These are phyloP conservation scores for Scutellaria galericulata DNA, from an alignment of 257 asterid genomes.

Conservation along the genomic window DNA sequence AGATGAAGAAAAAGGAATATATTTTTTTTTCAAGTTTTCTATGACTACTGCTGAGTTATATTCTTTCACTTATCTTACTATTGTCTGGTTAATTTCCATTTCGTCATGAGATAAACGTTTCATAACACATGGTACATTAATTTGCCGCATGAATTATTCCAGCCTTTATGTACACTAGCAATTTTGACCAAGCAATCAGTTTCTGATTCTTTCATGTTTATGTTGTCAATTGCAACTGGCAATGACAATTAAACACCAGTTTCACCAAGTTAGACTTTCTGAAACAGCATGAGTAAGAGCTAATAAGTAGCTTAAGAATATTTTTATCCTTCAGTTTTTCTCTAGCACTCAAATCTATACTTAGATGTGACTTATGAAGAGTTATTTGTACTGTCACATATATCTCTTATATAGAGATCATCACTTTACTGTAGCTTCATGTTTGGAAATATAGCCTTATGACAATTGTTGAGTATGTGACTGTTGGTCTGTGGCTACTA, in stretches of 20 bases:
- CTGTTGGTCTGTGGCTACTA: too few species aligned
- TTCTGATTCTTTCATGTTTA: neutral
- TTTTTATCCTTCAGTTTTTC: too few species aligned
- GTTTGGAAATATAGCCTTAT: too few species aligned
- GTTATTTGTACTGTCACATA: too few species aligned
- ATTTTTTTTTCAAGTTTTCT: neutral
- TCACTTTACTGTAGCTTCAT: too few species aligned
- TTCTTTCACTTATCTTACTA: neutral
- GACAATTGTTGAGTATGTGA: too few species aligned
- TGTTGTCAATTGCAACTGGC: neutral
- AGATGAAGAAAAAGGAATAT: neutral
- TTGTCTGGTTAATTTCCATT: conserved; percentile 1
- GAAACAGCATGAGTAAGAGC: too few species aligned
- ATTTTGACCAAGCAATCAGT: conserved; percentile 10
- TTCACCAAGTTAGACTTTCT: conserved; percentile 6
- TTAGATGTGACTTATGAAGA: too few species aligned
- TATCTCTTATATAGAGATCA: too few species aligned
- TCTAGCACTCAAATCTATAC: too few species aligned
- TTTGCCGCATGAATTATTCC: conserved; percentile 1
- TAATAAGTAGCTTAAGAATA: too few species aligned
- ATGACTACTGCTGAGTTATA: neutral
- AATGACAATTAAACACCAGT: neutral
- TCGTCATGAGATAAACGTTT: conserved; percentile 4
- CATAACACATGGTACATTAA: conserved; percentile 3
- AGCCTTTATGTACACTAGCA: neutral